These are phyloP conservation scores for Apiospora marii DNA, from an alignment of 2,329 filamentous ascomycete species.

Conservation along the genomic window DNA sequence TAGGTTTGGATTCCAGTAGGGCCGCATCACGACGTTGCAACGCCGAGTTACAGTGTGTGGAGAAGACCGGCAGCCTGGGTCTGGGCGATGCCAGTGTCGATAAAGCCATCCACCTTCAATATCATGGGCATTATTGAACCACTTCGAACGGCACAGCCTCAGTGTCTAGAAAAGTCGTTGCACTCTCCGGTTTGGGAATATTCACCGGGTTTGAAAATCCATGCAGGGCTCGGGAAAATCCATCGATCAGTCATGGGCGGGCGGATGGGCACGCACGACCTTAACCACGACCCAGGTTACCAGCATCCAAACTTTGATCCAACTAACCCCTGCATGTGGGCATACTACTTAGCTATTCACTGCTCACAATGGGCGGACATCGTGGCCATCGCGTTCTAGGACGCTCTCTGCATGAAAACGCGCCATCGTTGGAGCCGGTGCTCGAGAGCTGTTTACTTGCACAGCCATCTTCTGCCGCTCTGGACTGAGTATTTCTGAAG, in stretches of 20 bases:
- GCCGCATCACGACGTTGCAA: slow-evolving; percentile 15
- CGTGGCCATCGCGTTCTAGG: neutral
- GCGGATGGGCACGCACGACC: neutral
- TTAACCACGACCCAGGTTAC: slow-evolving; percentile 4
- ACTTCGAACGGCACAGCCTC: neutral
- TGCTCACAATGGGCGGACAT: neutral
- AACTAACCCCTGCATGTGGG: neutral
- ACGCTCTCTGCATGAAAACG: neutral
- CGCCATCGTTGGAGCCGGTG: neutral
- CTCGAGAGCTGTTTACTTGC: neutral
- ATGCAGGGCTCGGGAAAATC: slow-evolving; percentile 14
- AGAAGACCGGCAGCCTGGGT: slow-evolving; percentile 18
- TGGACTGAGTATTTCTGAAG: neutral
- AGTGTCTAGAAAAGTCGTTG: neutral
- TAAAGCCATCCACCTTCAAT: slow-evolving; percentile 1
- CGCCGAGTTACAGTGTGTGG: neutral
- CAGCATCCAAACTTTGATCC: neutral
- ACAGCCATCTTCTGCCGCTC: neutral
- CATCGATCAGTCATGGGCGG: neutral
- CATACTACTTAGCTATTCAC: neutral
- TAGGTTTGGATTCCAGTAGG: neutral
- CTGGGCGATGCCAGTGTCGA: neutral
- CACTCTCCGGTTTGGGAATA: neutral
- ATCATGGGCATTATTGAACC: neutral
- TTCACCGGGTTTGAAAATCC: neutral